A percentile compares a stretch with the other conserved stretches of the same genome.
These are phyloP conservation scores for Entophlyctis luteolus DNA, from an alignment of 192 early-diverging fungal genomes.

Conservation along the genomic window DNA sequence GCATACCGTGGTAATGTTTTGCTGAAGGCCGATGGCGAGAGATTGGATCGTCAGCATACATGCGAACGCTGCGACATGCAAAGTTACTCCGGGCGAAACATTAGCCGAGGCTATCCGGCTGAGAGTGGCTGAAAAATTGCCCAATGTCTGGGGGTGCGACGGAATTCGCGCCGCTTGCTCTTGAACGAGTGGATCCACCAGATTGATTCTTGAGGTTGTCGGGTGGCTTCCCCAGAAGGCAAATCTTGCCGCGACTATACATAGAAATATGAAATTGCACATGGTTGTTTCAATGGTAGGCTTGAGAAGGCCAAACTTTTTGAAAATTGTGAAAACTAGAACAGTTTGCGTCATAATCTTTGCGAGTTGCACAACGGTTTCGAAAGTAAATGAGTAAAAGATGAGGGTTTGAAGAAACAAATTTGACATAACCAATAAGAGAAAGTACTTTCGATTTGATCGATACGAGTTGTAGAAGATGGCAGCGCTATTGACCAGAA, in stretches of 20 bases:
- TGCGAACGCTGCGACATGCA: no score
- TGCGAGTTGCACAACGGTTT: constrained; percentile 24
- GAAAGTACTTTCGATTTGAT: constrained; percentile 20
- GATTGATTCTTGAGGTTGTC: no score
- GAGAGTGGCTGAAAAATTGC: background rate
- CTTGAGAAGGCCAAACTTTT: constrained; percentile 37
- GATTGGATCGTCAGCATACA: no score
- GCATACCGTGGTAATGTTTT: no score
- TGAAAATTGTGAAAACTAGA: constrained; percentile 29
- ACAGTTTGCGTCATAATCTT: constrained; percentile 38
- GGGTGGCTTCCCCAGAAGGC: constrained; percentile 46
- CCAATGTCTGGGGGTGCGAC: background rate
- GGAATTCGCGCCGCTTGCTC: background rate
- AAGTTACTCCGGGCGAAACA: background rate
- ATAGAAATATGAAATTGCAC: constrained; percentile 24
- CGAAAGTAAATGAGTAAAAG: constrained; percentile 30
- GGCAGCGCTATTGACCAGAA: constrained; percentile 33
- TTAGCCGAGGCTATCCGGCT: background rate
- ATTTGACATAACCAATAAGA: constrained; percentile 7
- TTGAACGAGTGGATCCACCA: no score
- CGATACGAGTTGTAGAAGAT: constrained; percentile 34
- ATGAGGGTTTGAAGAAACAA: constrained; percentile 15
- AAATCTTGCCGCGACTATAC: constrained; percentile 38
- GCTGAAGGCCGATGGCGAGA: no score
- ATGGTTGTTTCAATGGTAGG: constrained; percentile 25